phyloP scores from a whole-genome alignment of 2,329 filamentous ascomycete genomes.

The Calonectria pteridis region DNA sequence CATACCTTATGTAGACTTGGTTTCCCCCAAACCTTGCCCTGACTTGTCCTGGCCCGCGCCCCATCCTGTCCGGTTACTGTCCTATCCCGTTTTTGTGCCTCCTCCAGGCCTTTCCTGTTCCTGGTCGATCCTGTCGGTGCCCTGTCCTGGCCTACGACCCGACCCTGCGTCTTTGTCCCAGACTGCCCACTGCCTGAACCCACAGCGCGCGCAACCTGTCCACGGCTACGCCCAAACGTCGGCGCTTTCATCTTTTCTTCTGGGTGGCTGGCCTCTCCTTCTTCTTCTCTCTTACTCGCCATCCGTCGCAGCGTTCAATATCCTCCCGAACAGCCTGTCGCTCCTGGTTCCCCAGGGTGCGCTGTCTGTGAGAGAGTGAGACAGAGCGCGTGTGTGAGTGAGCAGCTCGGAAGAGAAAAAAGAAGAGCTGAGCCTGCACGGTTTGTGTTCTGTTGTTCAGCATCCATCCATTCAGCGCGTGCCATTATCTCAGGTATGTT shows the following conservation, averaged over 20 bases:
- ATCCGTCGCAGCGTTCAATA: slow-evolving; percentile 28
- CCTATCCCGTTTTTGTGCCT: slow-evolving; percentile 18
- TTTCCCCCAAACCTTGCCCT: slow-evolving; percentile 25
- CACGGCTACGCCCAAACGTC: slow-evolving; percentile 34
- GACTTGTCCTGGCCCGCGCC: slow-evolving; percentile 18
- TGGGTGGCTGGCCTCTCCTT: slow-evolving; percentile 25
- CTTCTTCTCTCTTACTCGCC: slow-evolving; percentile 19
- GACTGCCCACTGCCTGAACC: slow-evolving; percentile 28
- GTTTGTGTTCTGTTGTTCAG: slow-evolving; percentile 28
- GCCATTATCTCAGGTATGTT: slow-evolving; percentile 41
- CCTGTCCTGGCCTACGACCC: slow-evolving; percentile 39
- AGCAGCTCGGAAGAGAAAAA: neutral
- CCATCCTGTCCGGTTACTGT: slow-evolving; percentile 18
- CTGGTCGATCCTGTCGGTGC: slow-evolving; percentile 20
- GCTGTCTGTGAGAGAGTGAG: slow-evolving; percentile 43
- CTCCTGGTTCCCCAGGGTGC: slow-evolving; percentile 45
- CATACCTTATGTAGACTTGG: neutral
- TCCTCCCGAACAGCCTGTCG: slow-evolving; percentile 42
- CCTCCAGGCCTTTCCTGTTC: slow-evolving; percentile 21
- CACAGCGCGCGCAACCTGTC: slow-evolving; percentile 31
- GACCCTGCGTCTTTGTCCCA: slow-evolving; percentile 38
- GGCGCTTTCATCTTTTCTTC: slow-evolving; percentile 32
- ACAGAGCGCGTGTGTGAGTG: slow-evolving; percentile 16
- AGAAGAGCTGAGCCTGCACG: slow-evolving; percentile 36
- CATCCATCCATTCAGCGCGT: slow-evolving; percentile 19